Evolutionary conservation across 164 flowering plant genomes (phyloP), one percentile per base, ranked within the genome.

Genomic region (Amborella trichopoda): DNA sequence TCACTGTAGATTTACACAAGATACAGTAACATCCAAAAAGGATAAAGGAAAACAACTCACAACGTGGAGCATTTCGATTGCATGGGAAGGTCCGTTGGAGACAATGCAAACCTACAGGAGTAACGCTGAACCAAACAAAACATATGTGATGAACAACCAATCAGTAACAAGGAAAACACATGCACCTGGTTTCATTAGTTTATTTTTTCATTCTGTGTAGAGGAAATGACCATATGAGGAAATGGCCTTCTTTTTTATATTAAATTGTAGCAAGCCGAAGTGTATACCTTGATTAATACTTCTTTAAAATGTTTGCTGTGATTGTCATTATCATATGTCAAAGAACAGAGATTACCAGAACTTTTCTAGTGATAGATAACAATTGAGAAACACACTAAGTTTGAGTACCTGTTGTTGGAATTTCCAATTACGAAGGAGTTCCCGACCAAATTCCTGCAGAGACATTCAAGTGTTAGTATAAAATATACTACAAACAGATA

Each of bases 81-180:
- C 96, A 88, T 19, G 83, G 75, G 53, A 81, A 88, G 46, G 68
- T 59, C 26, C 70, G 40, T 25, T 83, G 91, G 38, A 83, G 81
- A 51, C 96, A 88, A 50, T 62, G 57, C 54, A 77, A 53, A 40
- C 89, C 82, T 19, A 66, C 45, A 41, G 75, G 73, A 43, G 75
- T 55, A 51, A 5, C 49, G 55, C 90, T 77, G 63, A 40, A 64
- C 28, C 11, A 21, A 53, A 28, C 45, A 51, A 19, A 45, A 39
- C 28, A 3, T 16, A 6, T 21, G 1, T 19, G 13, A n/a, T 43
- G 8, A 43, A 19, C 22, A 16, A 5, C n/a, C 16, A 19, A 14
- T 0, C 6, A 3, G 16, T 9, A 6, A 42, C 6, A 19, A 16
- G 10, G 13, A 12, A 40, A 16, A 12, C 12, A n/a, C 21, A 19